Conservation (phyloP, 495 filamentous ascomycete genomes). For the Neurospora sp. region DNA sequence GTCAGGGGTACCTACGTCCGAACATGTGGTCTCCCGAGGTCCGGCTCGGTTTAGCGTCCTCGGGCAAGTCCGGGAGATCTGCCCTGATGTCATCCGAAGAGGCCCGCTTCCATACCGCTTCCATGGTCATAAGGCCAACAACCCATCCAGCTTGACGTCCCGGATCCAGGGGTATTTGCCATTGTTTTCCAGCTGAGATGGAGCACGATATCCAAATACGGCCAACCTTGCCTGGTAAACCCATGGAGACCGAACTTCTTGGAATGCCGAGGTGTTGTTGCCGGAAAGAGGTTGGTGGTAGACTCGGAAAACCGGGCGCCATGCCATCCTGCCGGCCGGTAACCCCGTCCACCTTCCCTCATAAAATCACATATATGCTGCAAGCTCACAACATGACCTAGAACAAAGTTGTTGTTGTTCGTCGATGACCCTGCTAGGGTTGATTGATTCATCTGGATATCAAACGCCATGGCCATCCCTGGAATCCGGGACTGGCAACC, state of each 20-base stretch:
- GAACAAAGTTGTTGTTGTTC: not conserved
- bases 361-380: not conserved
- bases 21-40: slow-evolving; percentile 18
- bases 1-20: not conserved
- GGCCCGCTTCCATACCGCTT: not conserved
- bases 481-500: slow-evolving; percentile 21
- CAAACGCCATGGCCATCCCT: slow-evolving; percentile 28
- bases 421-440: slow-evolving; percentile 11
- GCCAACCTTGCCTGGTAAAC: not conserved
- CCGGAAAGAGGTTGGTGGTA: not conserved
- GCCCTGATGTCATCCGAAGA: slow-evolving; percentile 4
- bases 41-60: slow-evolving; percentile 11
- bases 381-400: not conserved
- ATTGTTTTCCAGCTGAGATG: not conserved
- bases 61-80: slow-evolving; percentile 15
- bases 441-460: slow-evolving; percentile 25
- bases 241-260: not conserved
- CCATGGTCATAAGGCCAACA: not conserved
- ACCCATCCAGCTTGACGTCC: not conserved
- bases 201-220: not conserved
- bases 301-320: not conserved
- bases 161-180: not conserved
- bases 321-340: not conserved
- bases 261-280: not conserved
- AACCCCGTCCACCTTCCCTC: not conserved